Evolutionary conservation across 176 grass and related monocot genomes (phyloP), one percentile per base, ranked within the genome.

Genomic region (Aegilops umbellulata): DNA sequence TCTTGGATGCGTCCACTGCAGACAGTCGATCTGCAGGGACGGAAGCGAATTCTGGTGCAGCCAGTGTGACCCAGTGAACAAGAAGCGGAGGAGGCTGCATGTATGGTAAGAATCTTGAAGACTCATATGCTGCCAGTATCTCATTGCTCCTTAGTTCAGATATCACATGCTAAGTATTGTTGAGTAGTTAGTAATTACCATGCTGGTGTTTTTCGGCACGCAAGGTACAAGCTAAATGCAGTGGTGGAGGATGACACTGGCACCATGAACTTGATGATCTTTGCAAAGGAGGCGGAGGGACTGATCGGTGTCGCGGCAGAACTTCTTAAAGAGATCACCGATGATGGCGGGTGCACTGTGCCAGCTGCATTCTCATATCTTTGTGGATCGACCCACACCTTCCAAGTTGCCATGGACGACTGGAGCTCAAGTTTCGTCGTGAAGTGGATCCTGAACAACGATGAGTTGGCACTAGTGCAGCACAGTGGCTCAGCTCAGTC

Each of bases 141-240:
- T 14, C 17, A 55, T 38, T 16, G 42, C 10, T 68, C 4, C 74
- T 76, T 36, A 47, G 22, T 46, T 62, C 11, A 74, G 23, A 46
- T 0, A 9, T 10, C 17, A 10, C 65, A 55, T 27, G 9, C 62
- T n/a, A 47, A 47, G 15, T 14, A 42, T 3, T 24, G 23, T 31
- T 24, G 25, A 65, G 23, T 31, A 36, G 41, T 57, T 31, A 13
- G 7, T 71, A 25, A 31, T n/a, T 22, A n/a, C 34, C 10, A n/a
- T 70, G 67, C 34, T 70, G 20, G 34, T 70, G 67, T 66, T 82
- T 8, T 87, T 47, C 0, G 70, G 78, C 17, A 81, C 8, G 31
- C n/a, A 80, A 86, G 69, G 41, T 87, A 87, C 44, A 87, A 82
- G 70, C 32, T 87, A 71, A 10, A 82, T 76, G 79, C 60, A 3